A percentile compares a stretch with the other conserved stretches of the same genome.
Conservation (phyloP, 176 grass and related monocot species). For the Eragrostis curvula region DNA sequence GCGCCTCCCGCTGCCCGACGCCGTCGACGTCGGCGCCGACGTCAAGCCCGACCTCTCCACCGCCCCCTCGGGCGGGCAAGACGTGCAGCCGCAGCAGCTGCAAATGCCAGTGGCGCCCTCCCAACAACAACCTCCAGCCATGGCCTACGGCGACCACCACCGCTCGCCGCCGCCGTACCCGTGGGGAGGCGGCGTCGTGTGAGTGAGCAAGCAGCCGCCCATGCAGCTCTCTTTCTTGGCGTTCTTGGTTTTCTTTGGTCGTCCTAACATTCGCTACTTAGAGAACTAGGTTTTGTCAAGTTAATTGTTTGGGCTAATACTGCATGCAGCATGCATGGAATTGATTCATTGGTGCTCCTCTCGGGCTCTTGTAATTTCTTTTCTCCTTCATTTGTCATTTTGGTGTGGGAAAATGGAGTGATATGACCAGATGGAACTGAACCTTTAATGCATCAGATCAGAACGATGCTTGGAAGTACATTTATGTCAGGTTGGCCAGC, state of each 20-base stretch:
- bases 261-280: slow-evolving; percentile 55
- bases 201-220: background rate
- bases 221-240: slow-evolving; percentile 1
- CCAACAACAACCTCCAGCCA: background rate
- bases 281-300: slow-evolving; percentile 47
- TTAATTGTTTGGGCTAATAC: slow-evolving; percentile 32
- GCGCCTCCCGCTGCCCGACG: slow-evolving; percentile 58
- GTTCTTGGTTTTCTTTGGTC: slow-evolving; percentile 42
- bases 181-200: slow-evolving; percentile 49
- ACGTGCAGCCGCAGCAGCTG: slow-evolving; percentile 21
- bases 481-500: background rate
- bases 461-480: slow-evolving; percentile 2
- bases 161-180: slow-evolving; percentile 54
- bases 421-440: slow-evolving; percentile 3
- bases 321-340: slow-evolving; percentile 35
- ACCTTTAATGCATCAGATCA: background rate
- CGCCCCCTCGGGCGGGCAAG: slow-evolving; percentile 22
- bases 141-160: slow-evolving; percentile 50
- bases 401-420: slow-evolving; percentile 17
- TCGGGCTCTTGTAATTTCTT: slow-evolving; percentile 47
- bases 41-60: slow-evolving; percentile 52
- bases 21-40: slow-evolving; percentile 25
- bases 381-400: slow-evolving; percentile 33
- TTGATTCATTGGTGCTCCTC: slow-evolving; percentile 41
- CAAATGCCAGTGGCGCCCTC: slow-evolving; percentile 23